Percentiles rank a stretch among this genome's conserved stretches.
Conservation (phyloP, 331 rosid species). For the Cydonia oblonga region DNA sequence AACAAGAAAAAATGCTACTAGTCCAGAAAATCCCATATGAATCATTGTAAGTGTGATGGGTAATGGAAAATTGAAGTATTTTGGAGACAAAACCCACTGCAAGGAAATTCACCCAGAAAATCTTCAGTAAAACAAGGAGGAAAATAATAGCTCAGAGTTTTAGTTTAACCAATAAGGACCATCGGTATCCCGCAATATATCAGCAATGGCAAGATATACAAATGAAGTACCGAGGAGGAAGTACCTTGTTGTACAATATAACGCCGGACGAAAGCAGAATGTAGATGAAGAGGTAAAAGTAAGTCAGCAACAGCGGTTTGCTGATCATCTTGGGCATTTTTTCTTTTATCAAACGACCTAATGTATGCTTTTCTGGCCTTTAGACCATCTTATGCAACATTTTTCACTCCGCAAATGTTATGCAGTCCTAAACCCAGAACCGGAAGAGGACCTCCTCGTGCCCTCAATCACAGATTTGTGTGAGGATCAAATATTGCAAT, state of each 20-base stretch:
- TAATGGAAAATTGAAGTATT: slow-evolving; percentile 74
- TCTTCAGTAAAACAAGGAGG: neutral
- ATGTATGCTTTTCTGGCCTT: neutral
- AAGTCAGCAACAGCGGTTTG: slow-evolving; percentile 65
- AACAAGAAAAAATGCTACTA: slow-evolving; percentile 74
- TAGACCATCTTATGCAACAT: slow-evolving; percentile 6
- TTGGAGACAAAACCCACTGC: slow-evolving; percentile 97
- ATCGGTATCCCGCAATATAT: neutral
- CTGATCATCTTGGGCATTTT: slow-evolving; percentile 23
- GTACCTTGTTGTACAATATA: slow-evolving; percentile 83
- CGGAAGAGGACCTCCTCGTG: slow-evolving; percentile 9
- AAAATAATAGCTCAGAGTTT: neutral
- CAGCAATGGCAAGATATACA: neutral
- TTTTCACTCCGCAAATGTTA: neutral
- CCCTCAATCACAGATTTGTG: neutral
- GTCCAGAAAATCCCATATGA: slow-evolving; percentile 93
- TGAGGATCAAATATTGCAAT: slow-evolving; percentile 7
- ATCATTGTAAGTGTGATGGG: slow-evolving; percentile 96
- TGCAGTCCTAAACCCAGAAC: neutral
- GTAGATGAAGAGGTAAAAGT: slow-evolving; percentile 67
- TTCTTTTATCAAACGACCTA: neutral
- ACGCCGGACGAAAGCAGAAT: slow-evolving; percentile 87
- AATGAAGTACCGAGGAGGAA: neutral
- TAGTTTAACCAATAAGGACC: neutral
- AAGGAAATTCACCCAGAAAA: slow-evolving; percentile 5